Base-by-base conservation (phyloP, 495 filamentous ascomycete species). In the Aspergillus sclerotiicarbonarius region DNA sequence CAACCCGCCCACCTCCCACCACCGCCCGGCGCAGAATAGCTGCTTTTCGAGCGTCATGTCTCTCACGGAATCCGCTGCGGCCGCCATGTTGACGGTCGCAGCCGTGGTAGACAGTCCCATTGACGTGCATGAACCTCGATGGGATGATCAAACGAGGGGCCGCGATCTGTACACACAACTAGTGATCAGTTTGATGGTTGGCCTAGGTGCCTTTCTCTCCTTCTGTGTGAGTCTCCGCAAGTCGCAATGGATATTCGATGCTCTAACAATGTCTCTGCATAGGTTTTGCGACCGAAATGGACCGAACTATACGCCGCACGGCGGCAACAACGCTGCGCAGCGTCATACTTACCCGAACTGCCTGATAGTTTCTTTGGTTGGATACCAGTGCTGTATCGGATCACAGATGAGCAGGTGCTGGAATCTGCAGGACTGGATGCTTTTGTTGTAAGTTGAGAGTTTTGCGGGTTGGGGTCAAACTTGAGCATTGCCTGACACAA, bases 371-470 rank as follows among this genome's bases (percentile, higher is more conserved):
- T 96, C 64, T 90, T 98, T 60, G 94, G 92, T 66, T 99, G 95
- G 95, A 94, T 98, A 32, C 87, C 90, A 2, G 84, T 86, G 9
- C 76, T 99, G n/a, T 94, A 93, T 78, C 79, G 75, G 51, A 89
- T 99, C 51, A 90, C 88, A 12, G 92, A 98, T 45, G 83, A 96
- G 65, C 86, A 98, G 70, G 84, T 98, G 19, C 78, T 99, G 46
- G 85, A 87, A 37, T 94, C 93, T 30, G 92, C 92, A 12, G 95
- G 95, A 0, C 78, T 99, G 46, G 95, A 99, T 76, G 95, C 94
- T 52, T 99, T 87, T 72, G 94, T 96, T 61, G 90, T 92, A 72
- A 68, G 88, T 82, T 45, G 3, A 13, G 35, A 43, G n/a, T 18
- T 20, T 30, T 13, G 13, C 49, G 13, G 6, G 6, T 19, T 9